Evolutionary conservation across 1,284 basidiomycete genomes (phyloP).

Genomic region (Malassezia nana): DNA sequence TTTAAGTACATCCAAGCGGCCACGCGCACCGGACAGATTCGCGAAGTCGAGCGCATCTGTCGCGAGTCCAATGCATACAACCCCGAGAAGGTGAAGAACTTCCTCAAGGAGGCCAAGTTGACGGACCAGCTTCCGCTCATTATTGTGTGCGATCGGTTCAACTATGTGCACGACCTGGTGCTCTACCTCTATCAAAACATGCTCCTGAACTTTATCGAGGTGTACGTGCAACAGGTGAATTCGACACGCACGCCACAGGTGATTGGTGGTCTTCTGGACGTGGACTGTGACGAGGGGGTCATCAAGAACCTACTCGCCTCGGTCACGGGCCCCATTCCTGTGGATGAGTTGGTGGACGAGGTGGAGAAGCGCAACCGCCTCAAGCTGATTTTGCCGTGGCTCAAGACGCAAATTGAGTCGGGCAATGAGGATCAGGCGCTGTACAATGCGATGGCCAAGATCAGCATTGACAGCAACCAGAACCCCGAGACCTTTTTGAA

Average conservation of each 20-base stretch:
- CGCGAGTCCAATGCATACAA: conserved; percentile 96
- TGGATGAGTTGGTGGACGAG: conserved; percentile 66
- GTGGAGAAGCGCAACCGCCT: conserved; percentile 79
- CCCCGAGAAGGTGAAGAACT: conserved; percentile 99
- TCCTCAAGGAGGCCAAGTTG: conserved; percentile 89
- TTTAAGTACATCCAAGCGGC: conserved; percentile 99
- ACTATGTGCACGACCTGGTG: conserved; percentile 98
- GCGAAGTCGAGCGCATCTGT: conserved; percentile 97
- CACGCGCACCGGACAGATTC: conserved; percentile 92
- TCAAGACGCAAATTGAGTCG: conserved; percentile 80
- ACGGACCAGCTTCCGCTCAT: conserved; percentile 94
- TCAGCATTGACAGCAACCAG: conserved; percentile 96
- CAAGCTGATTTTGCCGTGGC: conserved; percentile 94
- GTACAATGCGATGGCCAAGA: conserved; percentile 96
- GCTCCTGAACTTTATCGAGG: conserved; percentile 92
- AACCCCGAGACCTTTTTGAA: conserved; percentile 96
- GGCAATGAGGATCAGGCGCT: conserved; percentile 85
- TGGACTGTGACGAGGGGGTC: conserved; percentile 86
- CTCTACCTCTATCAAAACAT: conserved; percentile 98
- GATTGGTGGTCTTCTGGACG: conserved; percentile 88
- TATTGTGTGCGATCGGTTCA: conserved; percentile 99
- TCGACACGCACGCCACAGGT: conserved; percentile 97
- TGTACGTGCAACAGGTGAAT: conserved; percentile 97
- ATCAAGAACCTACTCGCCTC: conserved; percentile 89
- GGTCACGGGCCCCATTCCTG: conserved; percentile 92